Conservation (phyloP, 75 land plant genomes). For the Gnetum montanum region DNA sequence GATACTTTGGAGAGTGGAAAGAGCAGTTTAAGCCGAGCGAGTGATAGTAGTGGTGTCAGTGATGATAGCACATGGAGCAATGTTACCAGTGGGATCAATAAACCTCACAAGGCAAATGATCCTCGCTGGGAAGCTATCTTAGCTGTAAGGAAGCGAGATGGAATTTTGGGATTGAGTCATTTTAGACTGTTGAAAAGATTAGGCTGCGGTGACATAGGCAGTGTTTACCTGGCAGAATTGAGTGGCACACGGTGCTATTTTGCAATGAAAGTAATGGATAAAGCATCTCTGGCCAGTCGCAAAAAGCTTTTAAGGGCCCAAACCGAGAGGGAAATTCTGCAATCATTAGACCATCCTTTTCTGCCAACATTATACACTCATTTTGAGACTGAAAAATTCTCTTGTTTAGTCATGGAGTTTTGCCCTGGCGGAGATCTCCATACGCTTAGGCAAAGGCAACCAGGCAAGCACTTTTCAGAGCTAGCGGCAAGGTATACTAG, state of each 20-base stretch:
- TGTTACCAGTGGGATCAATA: slow-evolving; percentile 56
- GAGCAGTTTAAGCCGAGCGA: slow-evolving; percentile 70
- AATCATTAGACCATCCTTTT: slow-evolving; percentile 67
- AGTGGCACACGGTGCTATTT: slow-evolving; percentile 49
- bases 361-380: slow-evolving; percentile 61
- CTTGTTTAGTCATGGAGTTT: slow-evolving; percentile 67
- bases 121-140: slow-evolving; percentile 83
- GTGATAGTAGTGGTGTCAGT: slow-evolving; percentile 77
- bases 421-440: slow-evolving; percentile 75
- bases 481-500: slow-evolving; percentile 44
- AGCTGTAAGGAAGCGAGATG: slow-evolving; percentile 54
- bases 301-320: slow-evolving; percentile 64
- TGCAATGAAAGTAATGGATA: slow-evolving; percentile 51
- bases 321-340: slow-evolving; percentile 60
- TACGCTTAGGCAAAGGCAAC: slow-evolving; percentile 52
- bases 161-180: slow-evolving; percentile 71
- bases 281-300: slow-evolving; percentile 42
- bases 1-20: slow-evolving; percentile 67
- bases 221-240: slow-evolving; percentile 66
- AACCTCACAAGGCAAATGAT: slow-evolving; percentile 91
- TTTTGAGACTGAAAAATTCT: slow-evolving; percentile 59
- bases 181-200: slow-evolving; percentile 63
- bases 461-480: slow-evolving; percentile 56
- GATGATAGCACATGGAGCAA: slow-evolving; percentile 81
- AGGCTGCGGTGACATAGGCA: slow-evolving; percentile 87